Percentiles rank a stretch among this genome's conserved stretches.
phyloP scores from a whole-genome alignment of 805 yeast genomes.

The Cyberlindnera japonica region DNA sequence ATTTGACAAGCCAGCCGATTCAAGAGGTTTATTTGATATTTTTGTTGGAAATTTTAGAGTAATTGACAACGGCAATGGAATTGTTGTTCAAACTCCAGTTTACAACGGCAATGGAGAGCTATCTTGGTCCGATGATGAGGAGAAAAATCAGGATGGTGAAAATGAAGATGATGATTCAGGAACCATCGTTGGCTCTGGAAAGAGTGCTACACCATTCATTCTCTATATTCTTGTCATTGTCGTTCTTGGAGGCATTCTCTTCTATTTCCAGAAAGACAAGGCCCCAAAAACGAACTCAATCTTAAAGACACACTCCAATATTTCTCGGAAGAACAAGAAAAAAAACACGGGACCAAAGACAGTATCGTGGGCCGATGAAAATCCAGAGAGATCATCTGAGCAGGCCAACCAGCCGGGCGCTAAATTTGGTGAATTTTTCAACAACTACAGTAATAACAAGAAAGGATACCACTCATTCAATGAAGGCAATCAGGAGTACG shows the following conservation, averaged over 20 bases:
- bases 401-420: constrained; percentile 6
- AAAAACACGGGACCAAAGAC: constrained; percentile 23
- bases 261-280: constrained; percentile 19
- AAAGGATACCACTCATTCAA: constrained; percentile 16
- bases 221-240: constrained; percentile 21
- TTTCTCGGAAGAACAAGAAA: constrained; percentile 3
- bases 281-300: constrained; percentile 21
- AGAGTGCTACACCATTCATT: constrained; percentile 24
- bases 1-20: constrained; percentile 64
- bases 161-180: constrained; percentile 3
- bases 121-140: constrained; percentile 11
- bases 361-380: constrained; percentile 38
- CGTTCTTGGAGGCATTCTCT: constrained; percentile 18
- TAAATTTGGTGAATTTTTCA: constrained; percentile 21
- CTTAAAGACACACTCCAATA: constrained; percentile 15
- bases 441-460: constrained; percentile 15
- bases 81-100: constrained; percentile 26
- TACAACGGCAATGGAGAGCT: constrained; percentile 12
- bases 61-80: constrained; percentile 14
- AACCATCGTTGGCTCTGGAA: constrained; percentile 5
- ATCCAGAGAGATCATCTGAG: constrained; percentile 19
- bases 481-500: constrained; percentile 11
- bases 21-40: constrained; percentile 69
- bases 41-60: constrained; percentile 25
- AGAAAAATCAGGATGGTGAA: not conserved